A percentile compares a stretch with the other conserved stretches of the same genome.
These are phyloP conservation scores for Rhododendron molle DNA, from an alignment of 148 eudicot species.

Conservation along the genomic window DNA sequence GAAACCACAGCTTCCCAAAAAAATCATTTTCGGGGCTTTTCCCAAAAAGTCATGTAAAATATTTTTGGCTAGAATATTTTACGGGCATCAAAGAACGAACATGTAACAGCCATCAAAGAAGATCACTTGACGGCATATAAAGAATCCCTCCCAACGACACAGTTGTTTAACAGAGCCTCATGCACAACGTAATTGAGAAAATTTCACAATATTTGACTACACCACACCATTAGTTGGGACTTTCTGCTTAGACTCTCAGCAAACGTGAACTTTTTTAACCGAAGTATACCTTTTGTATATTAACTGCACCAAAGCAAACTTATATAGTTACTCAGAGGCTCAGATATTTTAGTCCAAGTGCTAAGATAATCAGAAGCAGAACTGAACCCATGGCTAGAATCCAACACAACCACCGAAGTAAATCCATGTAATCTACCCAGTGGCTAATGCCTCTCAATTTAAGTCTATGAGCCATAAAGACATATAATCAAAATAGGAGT, in stretches of 20 bases:
- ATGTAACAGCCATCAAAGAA: too few relatives aligned
- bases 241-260: background rate
- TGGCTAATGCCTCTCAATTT: too few relatives aligned
- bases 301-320: background rate
- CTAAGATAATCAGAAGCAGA: background rate
- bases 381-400: background rate
- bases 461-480: too few relatives aligned
- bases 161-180: background rate
- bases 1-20: too few relatives aligned
- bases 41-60: too few relatives aligned
- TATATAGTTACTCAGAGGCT: background rate
- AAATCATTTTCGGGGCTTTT: too few relatives aligned
- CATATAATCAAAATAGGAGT: too few relatives aligned
- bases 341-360: background rate
- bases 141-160: background rate
- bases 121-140: background rate
- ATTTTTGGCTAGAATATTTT: too few relatives aligned
- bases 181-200: background rate
- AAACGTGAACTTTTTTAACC: background rate
- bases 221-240: background rate
- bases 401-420: background rate
- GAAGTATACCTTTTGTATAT: background rate
- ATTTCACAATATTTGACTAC: background rate
- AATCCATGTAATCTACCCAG: too few relatives aligned
- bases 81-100: too few relatives aligned